Percentiles rank a stretch among this genome's conserved stretches.
These are phyloP conservation scores for Lactifluus hygrophoroides DNA, from an alignment of 768 basidiomycete genomes.

Conservation along the genomic window DNA sequence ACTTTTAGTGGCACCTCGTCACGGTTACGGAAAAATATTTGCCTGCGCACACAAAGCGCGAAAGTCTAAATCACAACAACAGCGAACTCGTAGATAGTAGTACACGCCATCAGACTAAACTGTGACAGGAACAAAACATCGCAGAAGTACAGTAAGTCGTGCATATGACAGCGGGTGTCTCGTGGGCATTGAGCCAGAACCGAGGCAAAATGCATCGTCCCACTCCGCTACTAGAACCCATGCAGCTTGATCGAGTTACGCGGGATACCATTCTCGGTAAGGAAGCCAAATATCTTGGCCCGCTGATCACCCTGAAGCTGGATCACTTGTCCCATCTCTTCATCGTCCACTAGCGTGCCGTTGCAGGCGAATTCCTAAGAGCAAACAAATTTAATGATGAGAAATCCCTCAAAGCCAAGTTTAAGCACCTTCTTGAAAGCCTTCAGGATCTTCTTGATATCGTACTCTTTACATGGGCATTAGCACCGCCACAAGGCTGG, in stretches of 20 bases:
- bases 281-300: slow-evolving; percentile 80
- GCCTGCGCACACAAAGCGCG: neutral
- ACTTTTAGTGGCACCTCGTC: too few relatives aligned
- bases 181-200: slow-evolving; percentile 6
- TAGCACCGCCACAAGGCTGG: slow-evolving; percentile 13
- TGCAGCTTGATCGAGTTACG: slow-evolving; percentile 78
- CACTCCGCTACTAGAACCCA: slow-evolving; percentile 55
- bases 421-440: slow-evolving; percentile 89
- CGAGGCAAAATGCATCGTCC: slow-evolving; percentile 3
- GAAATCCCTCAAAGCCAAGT: neutral
- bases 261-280: slow-evolving; percentile 72
- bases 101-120: slow-evolving; percentile 8
- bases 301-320: slow-evolving; percentile 99
- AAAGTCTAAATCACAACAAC: slow-evolving; percentile 16
- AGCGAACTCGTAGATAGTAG: slow-evolving; percentile 11
- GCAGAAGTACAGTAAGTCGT: slow-evolving; percentile 15
- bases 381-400: slow-evolving; percentile 12
- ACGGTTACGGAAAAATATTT: neutral
- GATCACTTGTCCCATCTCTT: slow-evolving; percentile 93
- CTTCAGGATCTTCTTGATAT: slow-evolving; percentile 95
- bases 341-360: slow-evolving; percentile 91
- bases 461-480: slow-evolving; percentile 60
- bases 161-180: slow-evolving; percentile 9
- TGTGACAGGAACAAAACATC: slow-evolving; percentile 12
- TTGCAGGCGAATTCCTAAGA: slow-evolving; percentile 94